Evolutionary conservation across 208 protist species (phyloP), one percentile per base, ranked within the genome.

Genomic region (Acanthamoeba royreba): DNA sequence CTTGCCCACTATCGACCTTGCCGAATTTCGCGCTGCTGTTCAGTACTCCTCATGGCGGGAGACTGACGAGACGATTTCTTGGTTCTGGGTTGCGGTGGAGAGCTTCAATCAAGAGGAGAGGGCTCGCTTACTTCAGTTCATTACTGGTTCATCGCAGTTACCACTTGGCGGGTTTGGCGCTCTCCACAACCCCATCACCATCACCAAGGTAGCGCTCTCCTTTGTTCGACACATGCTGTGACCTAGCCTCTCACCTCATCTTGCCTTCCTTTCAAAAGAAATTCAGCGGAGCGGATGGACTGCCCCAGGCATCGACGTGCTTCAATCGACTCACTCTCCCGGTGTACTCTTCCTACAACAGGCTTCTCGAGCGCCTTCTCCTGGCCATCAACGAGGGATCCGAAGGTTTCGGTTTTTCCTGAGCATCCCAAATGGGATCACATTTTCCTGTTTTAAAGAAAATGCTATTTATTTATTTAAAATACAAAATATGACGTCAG

Each of bases 281-380:
- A 25, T 69, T 47, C 40, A 40, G 22, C 28, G 58, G 92, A 4
- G 35, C 8, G 13, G 38, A 74, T 31, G 53, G 83, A 40, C 61
- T 97, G 43, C 96, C 96, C 45, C 46, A 33, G 25, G 90, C 96
- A 31, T 94, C 96, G 33, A 97, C 96, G 38, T 97, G 96, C 91
- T 96, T 96, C 63, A 97, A 97, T 69, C 92, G 94, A 43, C 77
- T 97, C 35, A 95, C 97, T 42, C 81, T 97, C 25, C 96, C 96
- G 33, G 33, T n/a, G 28, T 97, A 97, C 87, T 43, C 58, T n/a
- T 89, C 28, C 17, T 85, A 74, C 77, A 15, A 97, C 0, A 42
- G 69, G 61, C 45, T 97, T 2, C 25, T 69, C 25, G 88, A 95
- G 28, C 96, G 95, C n/a, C 52, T 97, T 0, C 66, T 92, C 33